Base-by-base conservation (phyloP, 148 eudicot genomes). In the Rhododendron henanense region DNA sequence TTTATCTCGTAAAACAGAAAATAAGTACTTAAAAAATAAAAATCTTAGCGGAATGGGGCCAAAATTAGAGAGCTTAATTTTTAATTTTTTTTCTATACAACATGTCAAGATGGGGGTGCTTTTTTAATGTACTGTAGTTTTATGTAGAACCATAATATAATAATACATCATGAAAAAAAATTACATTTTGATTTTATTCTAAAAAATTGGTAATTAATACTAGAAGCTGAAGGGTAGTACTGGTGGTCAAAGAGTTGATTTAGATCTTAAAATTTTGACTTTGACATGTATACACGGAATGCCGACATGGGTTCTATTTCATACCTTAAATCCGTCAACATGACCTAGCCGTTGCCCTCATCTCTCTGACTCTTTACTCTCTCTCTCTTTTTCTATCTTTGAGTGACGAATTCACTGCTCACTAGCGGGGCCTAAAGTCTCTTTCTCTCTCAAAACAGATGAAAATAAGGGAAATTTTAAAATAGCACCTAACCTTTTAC, bases 301-400 rank as follows among this genome's bases (percentile, higher is more conserved):
- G 65, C 65, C 65, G 65, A 59, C 65, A 18, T 59, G 13, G 44
- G 44, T 39, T 39, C 41, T 39, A 45, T 45, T 45, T 45, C 48
- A 45, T 1, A 45, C 10, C 48, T 6, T 44, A 44, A 44, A 63
- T n/a, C 71, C 35, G 28, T 25, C 37, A 69, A 69, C 69, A 7
- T 23, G 28, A 6, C 74, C 74, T 25, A 11, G 44, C 44, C 44
- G 44, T 5, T 6, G 44, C 44, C 44, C 44, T 41, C 44, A 41
- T 41, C 7, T 41, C 5, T 41, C 6, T 6, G 31, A 28, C 31
- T 28, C 31, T 28, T 0, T 28, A 0, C 0, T 28, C 41, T 4
- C 0, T 39, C 0, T 39, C 0, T 37, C 0, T 39, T 0, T 39
- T 0, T 4, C 44, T 41, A 0, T 39, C 41, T 39, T 0, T 39